Evolutionary conservation across 352 stramenopile species (phyloP).

Genomic region (Nothophytophthora sp.): DNA sequence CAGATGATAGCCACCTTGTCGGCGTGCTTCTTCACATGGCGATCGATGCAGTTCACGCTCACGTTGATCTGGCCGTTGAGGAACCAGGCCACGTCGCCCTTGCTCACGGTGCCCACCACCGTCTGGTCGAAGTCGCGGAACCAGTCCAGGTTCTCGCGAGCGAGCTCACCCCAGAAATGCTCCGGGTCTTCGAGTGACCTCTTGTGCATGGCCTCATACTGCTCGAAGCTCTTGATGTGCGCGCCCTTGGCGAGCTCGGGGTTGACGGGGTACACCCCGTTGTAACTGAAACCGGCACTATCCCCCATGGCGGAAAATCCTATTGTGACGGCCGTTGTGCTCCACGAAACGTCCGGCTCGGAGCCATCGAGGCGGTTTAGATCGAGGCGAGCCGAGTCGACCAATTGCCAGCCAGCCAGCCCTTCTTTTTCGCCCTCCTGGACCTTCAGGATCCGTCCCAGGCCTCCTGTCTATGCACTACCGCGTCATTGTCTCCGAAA

Average conservation of each 20-base stretch:
- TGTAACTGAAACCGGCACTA: slow-evolving; percentile 30
- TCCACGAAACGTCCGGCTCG: slow-evolving; percentile 59
- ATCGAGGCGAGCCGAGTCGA: slow-evolving; percentile 98
- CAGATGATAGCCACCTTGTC: slow-evolving; percentile 96
- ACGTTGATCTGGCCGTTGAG: slow-evolving; percentile 95
- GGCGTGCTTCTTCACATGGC: slow-evolving; percentile 72
- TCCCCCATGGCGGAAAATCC: slow-evolving; percentile 64
- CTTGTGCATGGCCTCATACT: slow-evolving; percentile 87
- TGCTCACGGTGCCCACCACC: slow-evolving; percentile 77
- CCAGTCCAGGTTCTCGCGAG: slow-evolving; percentile 92
- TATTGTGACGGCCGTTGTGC: slow-evolving; percentile 90
- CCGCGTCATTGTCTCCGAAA: slow-evolving; percentile 46
- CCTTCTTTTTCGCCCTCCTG: too few relatives aligned
- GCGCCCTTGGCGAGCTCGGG: slow-evolving; percentile 48
- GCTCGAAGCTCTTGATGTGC: slow-evolving; percentile 59
- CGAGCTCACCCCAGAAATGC: slow-evolving; percentile 92
- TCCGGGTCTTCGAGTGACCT: slow-evolving; percentile 83
- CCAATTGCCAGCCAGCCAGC: slow-evolving; percentile 95
- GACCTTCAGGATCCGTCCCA: slow-evolving; percentile 89
- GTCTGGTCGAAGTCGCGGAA: slow-evolving; percentile 92
- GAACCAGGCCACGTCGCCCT: slow-evolving; percentile 95
- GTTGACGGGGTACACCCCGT: slow-evolving; percentile 24
- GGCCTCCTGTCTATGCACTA: slow-evolving; percentile 25
- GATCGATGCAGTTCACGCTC: slow-evolving; percentile 95
- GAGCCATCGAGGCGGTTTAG: too few relatives aligned